Conservation (phyloP, 805 yeast species). For the Nakazawaea pomicola region DNA sequence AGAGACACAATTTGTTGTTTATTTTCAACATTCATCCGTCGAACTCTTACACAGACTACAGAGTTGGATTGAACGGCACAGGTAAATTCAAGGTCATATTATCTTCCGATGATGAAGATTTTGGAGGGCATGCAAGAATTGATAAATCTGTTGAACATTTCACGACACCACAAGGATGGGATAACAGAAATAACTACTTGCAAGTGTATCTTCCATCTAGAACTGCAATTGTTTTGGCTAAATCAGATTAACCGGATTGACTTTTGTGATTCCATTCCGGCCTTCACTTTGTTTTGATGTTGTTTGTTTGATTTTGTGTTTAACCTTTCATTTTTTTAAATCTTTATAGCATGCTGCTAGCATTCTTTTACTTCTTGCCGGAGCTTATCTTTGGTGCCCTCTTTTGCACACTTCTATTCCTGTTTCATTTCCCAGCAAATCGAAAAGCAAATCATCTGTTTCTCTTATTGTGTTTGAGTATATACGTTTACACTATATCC, state of each 20-base stretch:
- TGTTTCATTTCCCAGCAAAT: too few relatives aligned
- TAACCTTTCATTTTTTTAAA: too few relatives aligned
- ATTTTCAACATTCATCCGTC: slow-evolving; percentile 89
- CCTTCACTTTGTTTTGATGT: too few relatives aligned
- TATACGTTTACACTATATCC: too few relatives aligned
- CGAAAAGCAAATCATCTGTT: too few relatives aligned
- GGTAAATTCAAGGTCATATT: slow-evolving; percentile 75
- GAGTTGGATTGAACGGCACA: slow-evolving; percentile 79
- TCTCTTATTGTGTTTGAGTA: too few relatives aligned
- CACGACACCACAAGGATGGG: slow-evolving; percentile 79
- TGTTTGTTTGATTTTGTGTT: too few relatives aligned
- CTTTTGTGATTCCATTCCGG: neutral
- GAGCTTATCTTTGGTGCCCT: too few relatives aligned
- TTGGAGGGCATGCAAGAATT: slow-evolving; percentile 80
- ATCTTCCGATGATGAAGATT: slow-evolving; percentile 64
- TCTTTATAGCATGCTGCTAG: too few relatives aligned
- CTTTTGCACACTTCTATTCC: too few relatives aligned
- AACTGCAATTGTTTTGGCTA: slow-evolving; percentile 57
- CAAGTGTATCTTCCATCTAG: slow-evolving; percentile 83
- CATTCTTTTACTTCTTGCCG: too few relatives aligned
- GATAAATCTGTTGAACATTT: slow-evolving; percentile 51
- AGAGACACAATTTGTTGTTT: slow-evolving; percentile 79
- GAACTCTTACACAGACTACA: slow-evolving; percentile 76
- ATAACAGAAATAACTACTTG: slow-evolving; percentile 66
- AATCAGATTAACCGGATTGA: slow-evolving; percentile 13